Conservation (phyloP, 148 eudicot species). For the Chenopodium quinoa region DNA sequence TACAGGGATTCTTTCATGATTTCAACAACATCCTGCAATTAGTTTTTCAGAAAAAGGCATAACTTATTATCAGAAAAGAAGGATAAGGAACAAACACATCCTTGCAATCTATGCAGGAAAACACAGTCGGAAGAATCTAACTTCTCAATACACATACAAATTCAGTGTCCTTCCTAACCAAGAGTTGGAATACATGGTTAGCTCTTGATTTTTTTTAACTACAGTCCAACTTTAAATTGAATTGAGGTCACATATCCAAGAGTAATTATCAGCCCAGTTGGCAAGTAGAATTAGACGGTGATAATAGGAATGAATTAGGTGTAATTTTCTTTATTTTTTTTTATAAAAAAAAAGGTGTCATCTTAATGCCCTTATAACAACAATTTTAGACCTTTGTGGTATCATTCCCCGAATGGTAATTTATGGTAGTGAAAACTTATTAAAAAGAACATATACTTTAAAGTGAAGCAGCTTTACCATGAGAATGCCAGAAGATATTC, state of each 20-base stretch:
- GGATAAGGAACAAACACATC: not conserved
- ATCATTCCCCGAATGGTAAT: too few species aligned
- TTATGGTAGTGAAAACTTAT: too few species aligned
- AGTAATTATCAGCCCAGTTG: too few species aligned
- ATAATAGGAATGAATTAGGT: too few species aligned
- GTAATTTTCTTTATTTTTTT: too few species aligned
- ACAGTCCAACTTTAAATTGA: not conserved
- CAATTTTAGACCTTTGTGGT: too few species aligned
- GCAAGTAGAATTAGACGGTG: too few species aligned
- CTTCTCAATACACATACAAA: not conserved
- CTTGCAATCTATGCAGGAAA: conserved; percentile 14
- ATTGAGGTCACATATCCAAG: not conserved
- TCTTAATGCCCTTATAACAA: too few species aligned
- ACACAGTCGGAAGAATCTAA: not conserved
- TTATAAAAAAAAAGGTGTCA: too few species aligned
- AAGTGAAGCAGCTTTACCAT: too few species aligned
- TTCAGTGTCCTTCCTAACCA: not conserved
- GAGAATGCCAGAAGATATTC: too few species aligned
- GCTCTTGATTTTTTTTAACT: not conserved
- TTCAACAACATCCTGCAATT: conserved; percentile 81
- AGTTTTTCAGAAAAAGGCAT: not conserved
- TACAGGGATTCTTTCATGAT: conserved; percentile 97
- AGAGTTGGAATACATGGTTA: not conserved
- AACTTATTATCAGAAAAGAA: not conserved
- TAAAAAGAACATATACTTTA: too few species aligned